These are phyloP conservation scores for Poa annua DNA, from an alignment of 176 grass and related monocot species.

Conservation along the genomic window DNA sequence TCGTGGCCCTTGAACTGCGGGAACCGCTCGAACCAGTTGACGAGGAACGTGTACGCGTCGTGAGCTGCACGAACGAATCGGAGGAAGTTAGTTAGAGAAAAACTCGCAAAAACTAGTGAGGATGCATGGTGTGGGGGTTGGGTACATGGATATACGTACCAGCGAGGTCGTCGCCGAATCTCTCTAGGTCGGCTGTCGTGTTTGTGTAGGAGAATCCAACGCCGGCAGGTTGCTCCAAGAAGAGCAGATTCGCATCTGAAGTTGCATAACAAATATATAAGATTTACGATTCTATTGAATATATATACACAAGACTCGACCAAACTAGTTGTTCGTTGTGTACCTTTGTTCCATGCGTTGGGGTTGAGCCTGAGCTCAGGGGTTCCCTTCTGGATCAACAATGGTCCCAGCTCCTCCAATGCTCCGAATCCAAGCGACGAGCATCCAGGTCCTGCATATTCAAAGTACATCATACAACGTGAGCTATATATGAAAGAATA, in stretches of 20 bases:
- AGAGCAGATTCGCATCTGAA: constrained; percentile 79
- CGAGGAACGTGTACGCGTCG: constrained; percentile 69
- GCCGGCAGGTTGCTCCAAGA: constrained; percentile 83
- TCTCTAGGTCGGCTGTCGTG: constrained; percentile 56
- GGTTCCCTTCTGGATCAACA: constrained; percentile 17
- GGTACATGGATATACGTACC: constrained; percentile 62
- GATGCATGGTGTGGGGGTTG: no score
- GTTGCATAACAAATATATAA: not conserved
- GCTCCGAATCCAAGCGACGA: constrained; percentile 16
- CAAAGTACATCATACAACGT: not conserved
- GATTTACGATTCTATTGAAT: not conserved
- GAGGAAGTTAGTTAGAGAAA: not conserved
- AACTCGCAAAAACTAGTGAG: not conserved
- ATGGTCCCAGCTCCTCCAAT: constrained; percentile 2
- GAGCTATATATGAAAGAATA: no score
- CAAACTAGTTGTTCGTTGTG: no score
- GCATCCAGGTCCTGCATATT: constrained; percentile 13
- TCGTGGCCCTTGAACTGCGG: constrained; percentile 81
- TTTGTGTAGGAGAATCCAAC: constrained; percentile 93
- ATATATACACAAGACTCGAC: no score
- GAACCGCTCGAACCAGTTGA: constrained; percentile 94
- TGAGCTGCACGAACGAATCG: constrained; percentile 42
- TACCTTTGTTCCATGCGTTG: constrained; percentile 22
- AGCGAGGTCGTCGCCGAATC: constrained; percentile 68
- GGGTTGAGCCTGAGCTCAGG: constrained; percentile 29